Conservation (phyloP, 1,284 basidiomycete species). For the Ceratobasidium sp. region DNA sequence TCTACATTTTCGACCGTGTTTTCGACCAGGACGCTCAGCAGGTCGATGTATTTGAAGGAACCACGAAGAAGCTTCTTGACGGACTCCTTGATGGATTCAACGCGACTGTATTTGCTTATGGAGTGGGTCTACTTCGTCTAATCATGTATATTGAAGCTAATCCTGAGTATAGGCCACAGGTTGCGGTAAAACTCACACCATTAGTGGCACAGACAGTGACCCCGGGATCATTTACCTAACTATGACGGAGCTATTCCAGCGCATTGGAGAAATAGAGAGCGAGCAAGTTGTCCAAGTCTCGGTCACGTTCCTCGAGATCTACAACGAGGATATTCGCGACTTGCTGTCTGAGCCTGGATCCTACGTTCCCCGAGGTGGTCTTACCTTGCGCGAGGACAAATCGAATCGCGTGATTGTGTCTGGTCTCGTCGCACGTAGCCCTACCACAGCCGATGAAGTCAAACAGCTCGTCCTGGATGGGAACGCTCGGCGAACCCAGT, state of each 20-base stretch:
- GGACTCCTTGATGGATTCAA: conserved; percentile 95
- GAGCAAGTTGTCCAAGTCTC: conserved; percentile 87
- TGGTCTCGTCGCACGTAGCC: conserved; percentile 83
- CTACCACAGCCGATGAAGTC: conserved; percentile 88
- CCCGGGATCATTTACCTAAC: conserved; percentile 95
- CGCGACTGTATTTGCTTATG: conserved; percentile 97
- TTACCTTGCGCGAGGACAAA: conserved; percentile 93
- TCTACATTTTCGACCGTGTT: conserved; percentile 96
- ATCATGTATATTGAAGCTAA: conserved; percentile 48
- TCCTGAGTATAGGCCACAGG: conserved; percentile 84
- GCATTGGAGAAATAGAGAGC: conserved; percentile 85
- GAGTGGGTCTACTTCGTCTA: conserved; percentile 69
- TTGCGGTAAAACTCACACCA: conserved; percentile 98
- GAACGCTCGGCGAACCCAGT: conserved; percentile 89
- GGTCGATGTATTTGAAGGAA: conserved; percentile 87
- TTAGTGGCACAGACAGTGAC: conserved; percentile 87
- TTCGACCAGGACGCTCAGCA: conserved; percentile 85
- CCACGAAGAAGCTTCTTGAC: conserved; percentile 84
- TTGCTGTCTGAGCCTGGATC: conserved; percentile 83
- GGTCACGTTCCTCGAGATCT: conserved; percentile 96
- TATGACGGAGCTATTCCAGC: conserved; percentile 95
- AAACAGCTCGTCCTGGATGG: conserved; percentile 91
- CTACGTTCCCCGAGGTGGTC: conserved; percentile 79
- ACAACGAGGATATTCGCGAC: conserved; percentile 98
- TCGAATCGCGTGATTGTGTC: conserved; percentile 83